Evolutionary conservation across 1,284 basidiomycete species (phyloP), one percentile per base, ranked within the genome.

Genomic region (Mycosarcoma maydis): DNA sequence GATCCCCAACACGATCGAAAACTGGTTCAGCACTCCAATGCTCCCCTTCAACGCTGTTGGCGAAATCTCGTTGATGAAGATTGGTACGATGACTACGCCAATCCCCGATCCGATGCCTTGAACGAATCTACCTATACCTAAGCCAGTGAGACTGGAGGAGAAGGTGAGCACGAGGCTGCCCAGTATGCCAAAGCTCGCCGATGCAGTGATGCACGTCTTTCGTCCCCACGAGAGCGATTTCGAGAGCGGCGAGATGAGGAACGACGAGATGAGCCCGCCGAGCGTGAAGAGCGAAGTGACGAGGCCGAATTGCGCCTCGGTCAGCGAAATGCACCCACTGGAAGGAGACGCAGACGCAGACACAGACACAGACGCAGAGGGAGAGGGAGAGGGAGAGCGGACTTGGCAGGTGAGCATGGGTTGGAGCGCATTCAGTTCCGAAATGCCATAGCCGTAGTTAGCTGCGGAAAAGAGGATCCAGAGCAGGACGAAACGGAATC

Each of bases 251-350:
- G 60, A 62, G 43, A 65, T 65, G 49, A 52, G 42, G 32, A 76
- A 67, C 6, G 65, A 77, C 16, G 92, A 92, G 4, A 89, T 54
- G 13, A 96, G 86, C 32, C 94, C 94, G 7, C 94, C 94, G n/a
- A 92, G 75, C 1, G 92, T 94, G 82, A 93, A 94, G 27, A 91
- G 83, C 23, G 92, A 86, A 0, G 93, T 96, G 38, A 94, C 86
- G 29, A 89, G 80, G 16, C 90, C 90, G 83, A 94, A 95, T 16
- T 72, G 65, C 24, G 52, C 44, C 17, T 75, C 68, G 13, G 54
- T 64, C 13, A 73, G 51, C 8, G 59, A 52, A 16, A 75, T 66
- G 47, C 73, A 70, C 34, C 51, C 49, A 22, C 64, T 67, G 6
- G 56, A 27, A 19, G 47, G n/a, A n/a, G 53, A 59, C 7, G 30